A percentile compares a stretch with the other conserved stretches of the same genome.
Conservation (phyloP, 1,139 yeast genomes). For the Nakaseomyces nivariensis region DNA sequence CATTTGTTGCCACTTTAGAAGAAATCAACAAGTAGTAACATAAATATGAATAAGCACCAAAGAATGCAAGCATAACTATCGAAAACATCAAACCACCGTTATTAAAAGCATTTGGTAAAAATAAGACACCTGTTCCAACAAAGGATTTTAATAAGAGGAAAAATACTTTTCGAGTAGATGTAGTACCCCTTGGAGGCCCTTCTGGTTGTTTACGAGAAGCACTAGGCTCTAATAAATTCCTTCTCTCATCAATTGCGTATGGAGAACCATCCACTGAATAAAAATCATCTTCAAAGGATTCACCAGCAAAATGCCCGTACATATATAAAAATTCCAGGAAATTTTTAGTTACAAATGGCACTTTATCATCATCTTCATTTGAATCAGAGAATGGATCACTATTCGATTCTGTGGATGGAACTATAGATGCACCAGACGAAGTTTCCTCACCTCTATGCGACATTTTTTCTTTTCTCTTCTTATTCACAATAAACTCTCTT, state of each 20-base stretch:
- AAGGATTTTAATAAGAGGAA: conserved; percentile 60
- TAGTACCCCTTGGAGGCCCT: conserved; percentile 40
- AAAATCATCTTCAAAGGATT: conserved; percentile 63
- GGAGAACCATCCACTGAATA: conserved; percentile 40
- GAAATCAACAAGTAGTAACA: conserved; percentile 56
- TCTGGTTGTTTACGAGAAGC: conserved; percentile 9
- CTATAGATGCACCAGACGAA: conserved; percentile 5
- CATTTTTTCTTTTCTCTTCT: conserved; percentile 27
- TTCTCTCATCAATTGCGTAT: conserved; percentile 4
- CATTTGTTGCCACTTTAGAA: conserved; percentile 46
- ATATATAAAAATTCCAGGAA: conserved; percentile 65
- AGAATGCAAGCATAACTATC: conserved; percentile 40
- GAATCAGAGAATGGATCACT: not conserved
- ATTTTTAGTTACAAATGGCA: conserved; percentile 50
- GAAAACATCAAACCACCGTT: conserved; percentile 66
- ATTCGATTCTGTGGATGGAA: not conserved
- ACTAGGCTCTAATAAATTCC: conserved; percentile 7
- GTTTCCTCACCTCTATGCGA: conserved; percentile 3
- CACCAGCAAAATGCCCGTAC: conserved; percentile 81
- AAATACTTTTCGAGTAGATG: conserved; percentile 58
- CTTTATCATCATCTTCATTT: conserved; percentile 24
- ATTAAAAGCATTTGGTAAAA: conserved; percentile 61
- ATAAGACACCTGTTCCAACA: conserved; percentile 72
- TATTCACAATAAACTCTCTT: conserved; percentile 47
- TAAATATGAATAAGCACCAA: conserved; percentile 59